A percentile compares a stretch with the other conserved stretches of the same genome.
Conservation (phyloP, 331 rosid genomes). For the Quercus lobata region DNA sequence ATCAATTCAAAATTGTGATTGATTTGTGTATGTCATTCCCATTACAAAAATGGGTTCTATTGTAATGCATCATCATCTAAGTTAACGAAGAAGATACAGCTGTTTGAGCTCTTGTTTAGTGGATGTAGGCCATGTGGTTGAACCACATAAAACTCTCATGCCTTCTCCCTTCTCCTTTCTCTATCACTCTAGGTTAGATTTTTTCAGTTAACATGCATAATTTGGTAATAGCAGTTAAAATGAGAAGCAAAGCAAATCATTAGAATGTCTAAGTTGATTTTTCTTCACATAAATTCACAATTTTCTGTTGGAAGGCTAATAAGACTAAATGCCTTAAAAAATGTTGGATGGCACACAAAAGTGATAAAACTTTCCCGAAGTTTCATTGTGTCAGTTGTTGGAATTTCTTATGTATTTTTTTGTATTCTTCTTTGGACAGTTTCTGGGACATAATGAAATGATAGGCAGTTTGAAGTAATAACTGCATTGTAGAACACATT, state of each 20-base stretch:
- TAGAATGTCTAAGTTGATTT: neutral
- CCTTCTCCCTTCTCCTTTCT: too few relatives aligned
- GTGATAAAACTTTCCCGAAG: neutral
- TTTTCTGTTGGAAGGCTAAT: neutral
- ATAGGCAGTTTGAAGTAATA: neutral
- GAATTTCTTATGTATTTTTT: neutral
- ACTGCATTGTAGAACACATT: neutral
- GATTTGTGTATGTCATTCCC: too few relatives aligned
- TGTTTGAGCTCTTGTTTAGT: too few relatives aligned
- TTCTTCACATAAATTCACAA: neutral
- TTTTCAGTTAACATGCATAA: neutral
- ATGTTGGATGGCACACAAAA: neutral
- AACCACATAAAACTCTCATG: too few relatives aligned
- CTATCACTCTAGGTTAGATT: too few relatives aligned
- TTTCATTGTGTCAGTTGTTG: neutral
- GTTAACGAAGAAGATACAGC: too few relatives aligned
- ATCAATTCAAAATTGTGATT: too few relatives aligned
- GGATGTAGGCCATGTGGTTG: too few relatives aligned
- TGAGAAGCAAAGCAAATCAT: neutral
- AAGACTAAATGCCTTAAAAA: neutral
- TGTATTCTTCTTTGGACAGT: neutral
- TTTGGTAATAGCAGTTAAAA: neutral
- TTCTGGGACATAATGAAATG: neutral
- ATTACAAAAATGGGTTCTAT: too few relatives aligned
- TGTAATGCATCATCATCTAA: too few relatives aligned